phyloP scores from a whole-genome alignment of 2,329 filamentous ascomycete species.

The Nakataea oryzae region DNA sequence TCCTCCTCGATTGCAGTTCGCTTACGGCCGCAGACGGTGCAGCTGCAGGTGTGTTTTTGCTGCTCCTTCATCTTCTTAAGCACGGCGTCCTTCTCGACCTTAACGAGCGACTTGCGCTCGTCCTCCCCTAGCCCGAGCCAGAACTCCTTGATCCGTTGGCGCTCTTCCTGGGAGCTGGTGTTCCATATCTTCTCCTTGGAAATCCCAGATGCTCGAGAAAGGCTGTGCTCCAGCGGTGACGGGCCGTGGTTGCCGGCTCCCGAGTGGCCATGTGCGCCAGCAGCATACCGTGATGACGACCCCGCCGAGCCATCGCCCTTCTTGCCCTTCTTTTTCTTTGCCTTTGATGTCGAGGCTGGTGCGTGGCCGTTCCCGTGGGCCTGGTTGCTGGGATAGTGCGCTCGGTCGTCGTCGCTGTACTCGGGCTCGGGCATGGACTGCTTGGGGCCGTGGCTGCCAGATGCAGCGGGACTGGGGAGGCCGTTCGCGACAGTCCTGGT shows the following conservation, averaged over 20 bases:
- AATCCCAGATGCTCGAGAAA: conserved; percentile 20
- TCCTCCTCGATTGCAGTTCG: conserved; percentile 96
- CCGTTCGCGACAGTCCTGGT: conserved; percentile 26
- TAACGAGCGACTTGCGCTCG: conserved; percentile 88
- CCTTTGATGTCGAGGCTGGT: conserved; percentile 23
- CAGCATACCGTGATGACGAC: neutral
- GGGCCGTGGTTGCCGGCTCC: conserved; percentile 7
- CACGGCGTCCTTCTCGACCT: conserved; percentile 97
- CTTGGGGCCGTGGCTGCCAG: conserved; percentile 13
- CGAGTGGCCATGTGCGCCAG: neutral
- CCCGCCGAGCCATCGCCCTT: conserved; percentile 29
- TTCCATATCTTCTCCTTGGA: conserved; percentile 93
- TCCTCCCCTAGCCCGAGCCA: conserved; percentile 93
- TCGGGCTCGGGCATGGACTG: conserved; percentile 38
- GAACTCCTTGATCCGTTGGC: conserved; percentile 95
- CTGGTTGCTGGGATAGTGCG: conserved; percentile 28
- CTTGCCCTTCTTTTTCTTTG: conserved; percentile 63
- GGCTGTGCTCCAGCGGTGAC: conserved; percentile 5
- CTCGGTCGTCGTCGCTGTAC: conserved; percentile 45
- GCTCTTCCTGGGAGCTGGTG: conserved; percentile 85
- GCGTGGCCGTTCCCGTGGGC: conserved; percentile 20
- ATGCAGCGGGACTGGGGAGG: conserved; percentile 23
- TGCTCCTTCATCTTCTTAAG: conserved; percentile 99
- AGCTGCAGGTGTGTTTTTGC: conserved; percentile 98
- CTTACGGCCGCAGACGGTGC: conserved; percentile 92